A percentile compares a stretch with the other conserved stretches of the same genome.
Conservation (phyloP, 306 rosid species). For the Cicer cuneatum region DNA sequence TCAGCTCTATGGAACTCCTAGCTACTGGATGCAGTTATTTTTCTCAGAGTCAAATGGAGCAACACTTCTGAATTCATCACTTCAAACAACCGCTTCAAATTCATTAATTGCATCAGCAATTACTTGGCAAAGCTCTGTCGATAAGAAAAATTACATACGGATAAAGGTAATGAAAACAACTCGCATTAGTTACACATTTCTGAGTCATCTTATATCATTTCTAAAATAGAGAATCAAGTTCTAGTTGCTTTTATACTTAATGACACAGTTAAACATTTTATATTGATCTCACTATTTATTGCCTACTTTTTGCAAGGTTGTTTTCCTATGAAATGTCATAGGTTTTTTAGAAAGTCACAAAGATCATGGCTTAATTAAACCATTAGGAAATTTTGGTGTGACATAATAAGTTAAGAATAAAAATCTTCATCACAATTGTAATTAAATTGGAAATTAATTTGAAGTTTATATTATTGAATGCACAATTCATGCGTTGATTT, state of each 20-base stretch:
- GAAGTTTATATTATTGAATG: neutral
- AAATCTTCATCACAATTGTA: too few species aligned
- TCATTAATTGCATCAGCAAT: slow-evolving; percentile 78
- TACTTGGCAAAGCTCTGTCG: slow-evolving; percentile 57
- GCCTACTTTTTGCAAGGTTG: slow-evolving; percentile 20
- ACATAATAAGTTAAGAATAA: neutral
- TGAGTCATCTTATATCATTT: slow-evolving; percentile 9
- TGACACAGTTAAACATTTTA: slow-evolving; percentile 8
- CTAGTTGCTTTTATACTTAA: neutral
- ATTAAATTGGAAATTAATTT: too few species aligned
- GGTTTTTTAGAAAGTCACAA: slow-evolving; percentile 6
- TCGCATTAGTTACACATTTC: slow-evolving; percentile 23
- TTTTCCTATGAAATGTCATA: slow-evolving; percentile 6
- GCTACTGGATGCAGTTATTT: slow-evolving; percentile 86
- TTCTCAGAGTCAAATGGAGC: slow-evolving; percentile 85
- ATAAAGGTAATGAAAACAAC: slow-evolving; percentile 64
- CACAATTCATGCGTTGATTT: neutral
- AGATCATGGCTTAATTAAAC: neutral
- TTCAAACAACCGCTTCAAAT: slow-evolving; percentile 49
- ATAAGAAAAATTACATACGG: slow-evolving; percentile 55
- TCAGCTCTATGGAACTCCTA: slow-evolving; percentile 84
- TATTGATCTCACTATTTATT: slow-evolving; percentile 17
- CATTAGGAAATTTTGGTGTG: neutral
- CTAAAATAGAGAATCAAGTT: slow-evolving; percentile 29
- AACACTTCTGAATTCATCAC: slow-evolving; percentile 64